A percentile compares a stretch with the other conserved stretches of the same genome.
These are phyloP conservation scores for Panicum virgatum DNA, from an alignment of 202 grass and related monocot genomes.

Conservation along the genomic window DNA sequence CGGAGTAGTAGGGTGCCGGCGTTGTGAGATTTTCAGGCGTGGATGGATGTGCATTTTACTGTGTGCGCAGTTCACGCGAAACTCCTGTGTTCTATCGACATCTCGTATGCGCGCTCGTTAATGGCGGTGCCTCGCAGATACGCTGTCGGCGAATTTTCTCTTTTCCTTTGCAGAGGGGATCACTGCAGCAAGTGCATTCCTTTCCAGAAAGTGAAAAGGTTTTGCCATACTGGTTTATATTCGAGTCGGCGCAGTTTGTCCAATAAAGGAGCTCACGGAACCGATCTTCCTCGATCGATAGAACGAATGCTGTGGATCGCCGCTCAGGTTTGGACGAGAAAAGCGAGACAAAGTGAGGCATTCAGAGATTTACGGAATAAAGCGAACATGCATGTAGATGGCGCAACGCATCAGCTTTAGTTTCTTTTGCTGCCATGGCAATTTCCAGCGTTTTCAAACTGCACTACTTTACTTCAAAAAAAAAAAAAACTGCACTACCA, in stretches of 20 bases:
- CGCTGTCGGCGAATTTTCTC: neutral
- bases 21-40: neutral
- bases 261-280: neutral
- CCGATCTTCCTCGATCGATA: neutral
- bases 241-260: conserved; percentile 23
- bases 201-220: neutral
- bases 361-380: conserved; percentile 8
- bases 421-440: neutral
- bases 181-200: neutral
- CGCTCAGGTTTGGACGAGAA: neutral
- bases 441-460: neutral
- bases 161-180: neutral
- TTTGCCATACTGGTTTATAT: neutral
- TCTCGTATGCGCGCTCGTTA: neutral
- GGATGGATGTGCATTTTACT: neutral
- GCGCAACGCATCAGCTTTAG: neutral
- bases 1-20: neutral
- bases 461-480: no score
- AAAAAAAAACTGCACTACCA: neutral
- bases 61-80: neutral
- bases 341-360: neutral
- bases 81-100: neutral
- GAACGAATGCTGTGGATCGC: neutral
- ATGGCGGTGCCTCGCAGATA: neutral
- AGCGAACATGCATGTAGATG: neutral